Conservation (phyloP, 1,284 basidiomycete species). For the Ustilago hordei region DNA sequence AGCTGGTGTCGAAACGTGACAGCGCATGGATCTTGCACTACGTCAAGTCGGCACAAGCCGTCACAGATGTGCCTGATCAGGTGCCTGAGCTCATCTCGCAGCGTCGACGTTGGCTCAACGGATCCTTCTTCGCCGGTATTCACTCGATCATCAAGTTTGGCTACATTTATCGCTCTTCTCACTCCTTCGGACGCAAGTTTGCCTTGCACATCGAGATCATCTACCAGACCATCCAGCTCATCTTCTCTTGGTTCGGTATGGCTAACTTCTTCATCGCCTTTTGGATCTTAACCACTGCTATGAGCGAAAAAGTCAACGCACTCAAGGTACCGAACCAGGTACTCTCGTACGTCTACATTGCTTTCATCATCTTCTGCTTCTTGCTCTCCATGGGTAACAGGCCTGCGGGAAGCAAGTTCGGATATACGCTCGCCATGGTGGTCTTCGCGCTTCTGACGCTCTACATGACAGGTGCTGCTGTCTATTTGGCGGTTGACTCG, state of each 20-base stretch:
- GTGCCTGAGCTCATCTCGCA: constrained; percentile 66
- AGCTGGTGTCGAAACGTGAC: constrained; percentile 70
- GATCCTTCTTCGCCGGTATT: constrained; percentile 67
- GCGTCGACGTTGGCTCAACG: constrained; percentile 67
- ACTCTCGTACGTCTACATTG: constrained; percentile 67
- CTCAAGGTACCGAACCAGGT: constrained; percentile 63
- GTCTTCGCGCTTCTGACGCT: constrained; percentile 65
- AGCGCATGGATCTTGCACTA: constrained; percentile 66
- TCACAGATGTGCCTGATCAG: constrained; percentile 66
- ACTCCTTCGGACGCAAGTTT: constrained; percentile 63
- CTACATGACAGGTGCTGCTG: constrained; percentile 65
- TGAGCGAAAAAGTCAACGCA: constrained; percentile 54
- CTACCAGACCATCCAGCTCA: constrained; percentile 64
- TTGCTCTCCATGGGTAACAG: constrained; percentile 68
- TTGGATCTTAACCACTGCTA: constrained; percentile 60
- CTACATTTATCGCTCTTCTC: constrained; percentile 68
- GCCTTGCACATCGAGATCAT: constrained; percentile 67
- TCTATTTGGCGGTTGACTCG: constrained; percentile 59
- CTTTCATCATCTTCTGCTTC: constrained; percentile 67
- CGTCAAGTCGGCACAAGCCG: constrained; percentile 65
- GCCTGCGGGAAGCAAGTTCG: constrained; percentile 62
- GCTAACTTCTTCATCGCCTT: constrained; percentile 65
- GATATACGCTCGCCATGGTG: constrained; percentile 65
- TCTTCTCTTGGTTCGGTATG: constrained; percentile 67
- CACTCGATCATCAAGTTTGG: constrained; percentile 69